Evolutionary conservation across 2,329 filamentous ascomycete genomes (phyloP), one percentile per base, ranked within the genome.

Genomic region (Apiospora malaysiana): DNA sequence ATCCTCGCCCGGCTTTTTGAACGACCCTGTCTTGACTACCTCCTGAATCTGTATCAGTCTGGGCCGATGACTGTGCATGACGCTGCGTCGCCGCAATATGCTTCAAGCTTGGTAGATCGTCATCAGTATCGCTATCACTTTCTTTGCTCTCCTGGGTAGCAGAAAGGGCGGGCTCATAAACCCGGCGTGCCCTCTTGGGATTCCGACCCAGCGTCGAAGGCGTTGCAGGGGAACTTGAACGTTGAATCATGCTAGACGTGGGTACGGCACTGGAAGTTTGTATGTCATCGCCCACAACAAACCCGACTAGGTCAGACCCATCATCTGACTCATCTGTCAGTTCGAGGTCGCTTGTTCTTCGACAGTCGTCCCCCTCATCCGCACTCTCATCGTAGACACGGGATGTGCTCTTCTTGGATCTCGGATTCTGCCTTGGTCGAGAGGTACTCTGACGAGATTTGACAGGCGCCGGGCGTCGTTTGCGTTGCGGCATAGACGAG

Each of bases 341-440:
- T 56, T 82, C 81, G 8, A 82, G 71, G 70, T 82, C 81, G 69
- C 79, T 80, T 5, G 78, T 80, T 68, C 79, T 76, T 6, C 78
- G 75, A 68, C 81, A 82, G 72, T 81, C 77, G 68, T 78, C 76
- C 23, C 79, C 76, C 72, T 80, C 77, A 71, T 80, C 78, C 10
- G 79, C 79, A 66, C 78, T 80, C 71, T 80, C 79, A 66, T 80
- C 79, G 69, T 80, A 80, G 27, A 72, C 43, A 9, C 49, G 56
- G 32, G 27, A 63, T 8, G 56, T 23, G 21, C 18, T 4, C 56
- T 63, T 63, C 56, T 63, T 63, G 5, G 56, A n/a, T 40, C 27
- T 63, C 56, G 32, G 18, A 14, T 40, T 14, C 1, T 18, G 9
- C 9, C 32, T 9, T 63, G 32, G 32, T 40, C 56, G 56, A n/a